phyloP scores from a whole-genome alignment of 2,329 filamentous ascomycete genomes.

The Microsporum ferrugineum region DNA sequence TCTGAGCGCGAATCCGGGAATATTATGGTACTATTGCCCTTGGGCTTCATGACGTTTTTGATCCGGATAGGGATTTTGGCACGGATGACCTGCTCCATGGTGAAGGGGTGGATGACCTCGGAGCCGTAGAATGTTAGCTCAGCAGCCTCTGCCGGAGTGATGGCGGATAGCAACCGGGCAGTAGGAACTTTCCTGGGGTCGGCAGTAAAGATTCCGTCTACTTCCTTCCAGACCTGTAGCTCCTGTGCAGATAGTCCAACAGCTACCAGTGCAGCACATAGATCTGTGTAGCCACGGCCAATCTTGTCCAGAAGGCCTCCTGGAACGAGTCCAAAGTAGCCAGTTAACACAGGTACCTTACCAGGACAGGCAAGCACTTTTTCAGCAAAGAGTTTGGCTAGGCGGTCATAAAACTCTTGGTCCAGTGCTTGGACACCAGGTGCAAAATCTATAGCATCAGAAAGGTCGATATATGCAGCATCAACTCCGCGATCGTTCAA shows the following conservation, averaged over 20 bases:
- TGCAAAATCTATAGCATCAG: slow-evolving; percentile 63
- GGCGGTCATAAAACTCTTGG: slow-evolving; percentile 56
- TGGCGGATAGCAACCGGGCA: slow-evolving; percentile 73
- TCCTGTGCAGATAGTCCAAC: slow-evolving; percentile 80
- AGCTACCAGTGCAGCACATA: slow-evolving; percentile 83
- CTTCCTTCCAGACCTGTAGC: slow-evolving; percentile 97
- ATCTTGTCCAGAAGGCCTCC: slow-evolving; percentile 85
- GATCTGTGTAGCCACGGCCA: slow-evolving; percentile 89
- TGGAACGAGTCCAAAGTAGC: slow-evolving; percentile 89
- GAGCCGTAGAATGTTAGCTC: slow-evolving; percentile 91
- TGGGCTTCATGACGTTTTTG: slow-evolving; percentile 59
- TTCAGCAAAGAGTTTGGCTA: slow-evolving; percentile 50
- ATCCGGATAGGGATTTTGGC: slow-evolving; percentile 56
- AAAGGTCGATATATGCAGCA: slow-evolving; percentile 81
- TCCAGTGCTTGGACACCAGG: slow-evolving; percentile 46
- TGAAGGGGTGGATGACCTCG: slow-evolving; percentile 96
- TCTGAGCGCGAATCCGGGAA: slow-evolving; percentile 59
- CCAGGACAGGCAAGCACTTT: slow-evolving; percentile 55
- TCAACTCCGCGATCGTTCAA: slow-evolving; percentile 70
- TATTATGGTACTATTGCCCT: slow-evolving; percentile 51
- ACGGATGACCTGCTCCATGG: slow-evolving; percentile 81
- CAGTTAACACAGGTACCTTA: slow-evolving; percentile 69
- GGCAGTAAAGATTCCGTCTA: slow-evolving; percentile 83
- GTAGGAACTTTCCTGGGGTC: slow-evolving; percentile 87
- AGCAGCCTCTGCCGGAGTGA: slow-evolving; percentile 88